Conservation (phyloP, 2,329 filamentous ascomycete species). For the Drechslerella stenobrocha region DNA sequence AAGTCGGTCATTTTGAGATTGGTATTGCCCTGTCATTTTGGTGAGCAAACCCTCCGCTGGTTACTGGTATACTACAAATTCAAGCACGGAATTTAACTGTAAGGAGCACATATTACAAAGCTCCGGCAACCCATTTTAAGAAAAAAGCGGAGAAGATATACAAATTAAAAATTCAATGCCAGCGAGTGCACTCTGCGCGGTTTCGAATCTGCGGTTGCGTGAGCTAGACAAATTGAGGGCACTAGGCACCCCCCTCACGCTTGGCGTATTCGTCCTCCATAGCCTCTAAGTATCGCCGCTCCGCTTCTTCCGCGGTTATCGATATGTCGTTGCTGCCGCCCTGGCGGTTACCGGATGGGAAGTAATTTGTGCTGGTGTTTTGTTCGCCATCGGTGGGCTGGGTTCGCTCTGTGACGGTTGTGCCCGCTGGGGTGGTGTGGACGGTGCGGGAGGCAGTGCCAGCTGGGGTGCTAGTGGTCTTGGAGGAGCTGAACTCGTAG, state of each 20-base stretch:
- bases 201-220: too few species aligned
- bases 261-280: constrained; percentile 49
- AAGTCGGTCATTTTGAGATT: too few species aligned
- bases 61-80: too few species aligned
- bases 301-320: constrained; percentile 28
- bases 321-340: background rate
- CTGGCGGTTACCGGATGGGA: constrained; percentile 4
- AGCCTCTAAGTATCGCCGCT: constrained; percentile 37
- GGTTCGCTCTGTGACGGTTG: constrained; percentile 24
- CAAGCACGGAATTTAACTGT: too few species aligned
- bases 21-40: too few species aligned
- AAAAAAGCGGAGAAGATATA: too few species aligned
- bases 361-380: constrained; percentile 1
- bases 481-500: constrained; percentile 34
- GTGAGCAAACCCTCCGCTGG: too few species aligned
- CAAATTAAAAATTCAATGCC: too few species aligned
- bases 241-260: constrained; percentile 43
- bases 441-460: constrained; percentile 35
- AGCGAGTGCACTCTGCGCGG: too few species aligned
- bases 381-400: constrained; percentile 16
- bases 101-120: too few species aligned
- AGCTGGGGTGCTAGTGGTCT: constrained; percentile 16
- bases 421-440: constrained; percentile 33
- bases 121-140: too few species aligned
- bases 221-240: too few species aligned